Base-by-base conservation (phyloP, 176 grass and related monocot genomes). In the Canna indica region DNA sequence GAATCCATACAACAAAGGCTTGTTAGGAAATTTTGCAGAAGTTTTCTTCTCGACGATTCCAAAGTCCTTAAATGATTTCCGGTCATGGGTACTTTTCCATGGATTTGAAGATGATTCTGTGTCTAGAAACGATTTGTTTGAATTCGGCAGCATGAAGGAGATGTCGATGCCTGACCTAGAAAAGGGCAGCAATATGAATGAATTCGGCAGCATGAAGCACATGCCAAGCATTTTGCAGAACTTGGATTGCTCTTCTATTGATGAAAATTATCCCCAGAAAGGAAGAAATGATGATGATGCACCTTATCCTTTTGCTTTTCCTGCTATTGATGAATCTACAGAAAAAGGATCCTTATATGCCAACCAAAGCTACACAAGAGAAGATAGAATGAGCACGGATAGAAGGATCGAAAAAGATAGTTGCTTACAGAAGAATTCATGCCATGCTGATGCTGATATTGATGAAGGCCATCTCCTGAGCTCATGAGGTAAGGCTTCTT, bases 1-100 rank as follows among this genome's bases (percentile, higher is more conserved):
- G 63, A 96, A 96, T 76, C 92, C 92, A 15, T 89, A 89, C 71
- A 77, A 87, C 83, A 83, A 70, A 22, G 86, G 92, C 22, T 76
- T 76, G 54, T 45, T 81, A 1, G 75, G 32, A 30, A 96, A 96
- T 75, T 26, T 96, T 17, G 65, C 67, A 22, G 81, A 96, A 30
- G 88, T 91, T 30, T 91, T 96, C 79, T 87, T 76, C 68, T 61
- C 77, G 7, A 52, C 79, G 77, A 87, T 89, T 30, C 86, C 92
- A 38, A 76, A 83, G 16, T 91, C 92, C 63, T 54, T 96, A 64
- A 91, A 83, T 79, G 70, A 72, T 2, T 96, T 96, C 81, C 81
- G 88, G 68, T 73, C 81, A 18, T 87, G 83, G 92, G 88, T 89
- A 52, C 68, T 29, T 5, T 24, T 74, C 4, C 54, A 77, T 20